These are phyloP conservation scores for Schizochytrium sp. DNA, from an alignment of 108 stramenopile genomes.

Conservation along the genomic window DNA sequence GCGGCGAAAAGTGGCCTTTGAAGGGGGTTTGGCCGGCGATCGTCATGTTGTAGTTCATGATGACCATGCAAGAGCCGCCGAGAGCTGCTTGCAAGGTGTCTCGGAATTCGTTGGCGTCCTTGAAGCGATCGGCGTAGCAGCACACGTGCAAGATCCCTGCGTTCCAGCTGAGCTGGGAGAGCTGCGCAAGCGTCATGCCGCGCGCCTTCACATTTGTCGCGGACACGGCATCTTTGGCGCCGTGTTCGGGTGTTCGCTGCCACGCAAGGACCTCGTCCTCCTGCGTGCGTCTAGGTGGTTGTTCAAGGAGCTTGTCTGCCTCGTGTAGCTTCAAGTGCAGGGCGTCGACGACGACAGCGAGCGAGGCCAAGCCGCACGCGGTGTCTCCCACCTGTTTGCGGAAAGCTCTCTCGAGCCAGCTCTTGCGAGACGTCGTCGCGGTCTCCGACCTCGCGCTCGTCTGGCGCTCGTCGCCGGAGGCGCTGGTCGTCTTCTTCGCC, in stretches of 20 bases:
- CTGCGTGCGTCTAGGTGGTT: not conserved
- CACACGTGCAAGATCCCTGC: not conserved
- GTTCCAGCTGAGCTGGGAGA: not conserved
- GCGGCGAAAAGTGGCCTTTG: not conserved
- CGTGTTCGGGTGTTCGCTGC: not conserved
- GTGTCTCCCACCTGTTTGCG: not conserved
- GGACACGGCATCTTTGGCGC: not conserved
- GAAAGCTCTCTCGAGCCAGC: not conserved
- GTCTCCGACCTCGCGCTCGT: too few relatives aligned
- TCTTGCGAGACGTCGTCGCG: too few relatives aligned
- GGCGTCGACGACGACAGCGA: not conserved
- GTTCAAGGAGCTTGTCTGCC: not conserved
- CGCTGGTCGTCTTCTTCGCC: too few relatives aligned
- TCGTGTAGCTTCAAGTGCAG: not conserved
- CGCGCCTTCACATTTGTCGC: not conserved
- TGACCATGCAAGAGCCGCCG: not conserved
- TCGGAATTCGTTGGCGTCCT: not conserved
- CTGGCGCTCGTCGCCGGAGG: too few relatives aligned
- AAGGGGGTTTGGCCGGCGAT: not conserved
- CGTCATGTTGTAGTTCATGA: slow-evolving; percentile 12
- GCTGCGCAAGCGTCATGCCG: not conserved
- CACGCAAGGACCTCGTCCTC: not conserved
- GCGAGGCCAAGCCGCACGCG: not conserved
- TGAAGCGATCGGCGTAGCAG: not conserved
- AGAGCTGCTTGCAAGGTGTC: not conserved